These are phyloP conservation scores for Periconia sp. DNA, from an alignment of 2,329 filamentous ascomycete species.

Conservation along the genomic window DNA sequence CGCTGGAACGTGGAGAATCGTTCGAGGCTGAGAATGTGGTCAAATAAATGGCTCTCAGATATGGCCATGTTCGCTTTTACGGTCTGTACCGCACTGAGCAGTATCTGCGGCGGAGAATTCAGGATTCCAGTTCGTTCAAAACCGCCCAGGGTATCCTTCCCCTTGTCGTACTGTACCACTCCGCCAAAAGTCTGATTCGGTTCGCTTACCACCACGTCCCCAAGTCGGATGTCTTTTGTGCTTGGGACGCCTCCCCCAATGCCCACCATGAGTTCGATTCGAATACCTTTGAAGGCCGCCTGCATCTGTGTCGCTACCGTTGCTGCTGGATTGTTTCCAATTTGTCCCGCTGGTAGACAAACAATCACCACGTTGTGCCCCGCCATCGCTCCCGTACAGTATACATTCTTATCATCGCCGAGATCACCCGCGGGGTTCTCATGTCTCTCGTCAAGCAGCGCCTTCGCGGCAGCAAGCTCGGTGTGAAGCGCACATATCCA, in stretches of 20 bases:
- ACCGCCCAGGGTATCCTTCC: neutral
- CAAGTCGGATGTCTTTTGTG: conserved; percentile 13
- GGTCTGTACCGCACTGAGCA: conserved; percentile 7
- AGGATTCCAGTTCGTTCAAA: conserved; percentile 3
- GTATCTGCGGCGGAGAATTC: conserved; percentile 2
- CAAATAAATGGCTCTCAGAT: conserved; percentile 1
- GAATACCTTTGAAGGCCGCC: conserved; percentile 31
- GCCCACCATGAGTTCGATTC: conserved; percentile 8
- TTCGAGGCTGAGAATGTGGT: conserved; percentile 4
- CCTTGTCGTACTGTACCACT: conserved; percentile 11
- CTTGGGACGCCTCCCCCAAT: conserved; percentile 35
- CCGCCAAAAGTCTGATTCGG: conserved; percentile 8
- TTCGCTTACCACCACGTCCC: conserved; percentile 12
- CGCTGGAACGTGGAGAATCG: conserved; percentile 7
- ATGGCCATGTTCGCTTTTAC: neutral
- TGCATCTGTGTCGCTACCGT: conserved; percentile 29
- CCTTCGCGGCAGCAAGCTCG: conserved; percentile 33
- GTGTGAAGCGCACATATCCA: conserved; percentile 38
- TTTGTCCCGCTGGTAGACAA: conserved; percentile 11
- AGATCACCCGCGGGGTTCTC: neutral
- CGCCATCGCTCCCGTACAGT: neutral
- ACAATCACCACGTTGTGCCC: conserved; percentile 36
- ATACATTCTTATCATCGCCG: conserved; percentile 19
- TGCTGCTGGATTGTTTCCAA: conserved; percentile 34
- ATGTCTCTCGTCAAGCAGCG: conserved; percentile 34